These are phyloP conservation scores for Erigeron philadelphicus DNA, from an alignment of 140 eudicot genomes.

Conservation along the genomic window DNA sequence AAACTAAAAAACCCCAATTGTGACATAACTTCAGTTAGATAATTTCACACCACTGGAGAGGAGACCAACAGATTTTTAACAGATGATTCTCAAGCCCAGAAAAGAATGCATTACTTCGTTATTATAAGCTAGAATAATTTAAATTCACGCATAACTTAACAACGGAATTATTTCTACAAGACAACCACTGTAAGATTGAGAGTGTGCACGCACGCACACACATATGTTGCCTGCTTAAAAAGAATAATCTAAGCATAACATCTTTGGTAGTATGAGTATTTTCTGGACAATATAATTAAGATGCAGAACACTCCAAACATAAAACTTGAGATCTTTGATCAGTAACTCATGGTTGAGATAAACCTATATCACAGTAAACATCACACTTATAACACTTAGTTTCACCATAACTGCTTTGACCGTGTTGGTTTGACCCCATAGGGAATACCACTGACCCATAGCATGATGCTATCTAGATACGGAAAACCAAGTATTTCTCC, in stretches of 20 bases:
- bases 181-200: constrained; percentile 1
- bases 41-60: not conserved
- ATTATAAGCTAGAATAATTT: not conserved
- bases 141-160: not conserved
- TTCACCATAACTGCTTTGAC: no score
- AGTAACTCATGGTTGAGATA: constrained; percentile 10
- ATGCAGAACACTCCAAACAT: not conserved
- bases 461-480: not conserved
- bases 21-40: constrained; percentile 3
- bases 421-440: constrained; percentile 1
- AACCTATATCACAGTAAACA: not conserved
- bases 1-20: not conserved
- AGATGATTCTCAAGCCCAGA: not conserved
- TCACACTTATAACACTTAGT: not conserved
- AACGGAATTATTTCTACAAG: not conserved
- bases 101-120: constrained; percentile 1
- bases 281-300: not conserved
- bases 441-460: constrained; percentile 3
- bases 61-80: constrained; percentile 18
- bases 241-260: not conserved
- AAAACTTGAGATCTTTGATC: not conserved
- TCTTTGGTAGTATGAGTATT: constrained; percentile 8
- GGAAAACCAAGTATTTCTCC: constrained; percentile 16
- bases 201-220: not conserved
- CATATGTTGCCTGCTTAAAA: not conserved